Evolutionary conservation across 2,329 filamentous ascomycete genomes (phyloP), one percentile per base, ranked within the genome.

Genomic region (Thelonectria blattea): DNA sequence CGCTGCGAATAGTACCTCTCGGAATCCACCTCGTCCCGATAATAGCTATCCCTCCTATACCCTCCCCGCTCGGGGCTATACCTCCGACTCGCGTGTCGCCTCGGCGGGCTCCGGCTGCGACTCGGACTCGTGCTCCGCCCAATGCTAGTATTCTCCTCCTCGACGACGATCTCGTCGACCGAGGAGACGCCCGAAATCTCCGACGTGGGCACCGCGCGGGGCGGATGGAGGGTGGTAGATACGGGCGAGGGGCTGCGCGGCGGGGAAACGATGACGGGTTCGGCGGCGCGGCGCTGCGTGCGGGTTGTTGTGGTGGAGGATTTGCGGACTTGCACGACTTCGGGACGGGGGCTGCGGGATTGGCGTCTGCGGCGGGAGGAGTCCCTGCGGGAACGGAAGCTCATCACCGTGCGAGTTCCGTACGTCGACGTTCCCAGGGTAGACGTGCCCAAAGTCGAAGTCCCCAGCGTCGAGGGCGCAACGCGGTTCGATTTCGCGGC

Each of bases 141-240:
- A n/a, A n/a, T 3, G 22, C 27, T 30, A 10, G 4, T 30, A 10
- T 30, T 10, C 67, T 76, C 74, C 62, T 76, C 74, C 45, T 74
- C 70, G 15, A 76, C 74, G 1, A 76, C 69, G 14, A 76, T 73
- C 72, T 82, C 79, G 46, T 78, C 75, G 6, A 76, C 72, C 12
- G 52, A 71, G 58, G 49, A 74, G 65, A 45, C 73, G 71, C 11
- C 74, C 73, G 32, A 71, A 64, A 58, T 63, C 32, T 62, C 62
- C 2, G 68, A 65, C 52, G 70, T 62, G 32, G 65, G 66, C 8
- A 69, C 66, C 14, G 68, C 69, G 15, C 71, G 72, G 9, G 75
- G 74, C 41, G 71, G 69, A n/a, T 7, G 66, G 18, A 20, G 22
- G n/a, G n/a, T 65, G 39, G 63, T 56, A 59, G 57, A 59, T 59